Evolutionary conservation across 257 asterid genomes (phyloP), one percentile per base, ranked within the genome.

Genomic region (Leonotis leonurus): DNA sequence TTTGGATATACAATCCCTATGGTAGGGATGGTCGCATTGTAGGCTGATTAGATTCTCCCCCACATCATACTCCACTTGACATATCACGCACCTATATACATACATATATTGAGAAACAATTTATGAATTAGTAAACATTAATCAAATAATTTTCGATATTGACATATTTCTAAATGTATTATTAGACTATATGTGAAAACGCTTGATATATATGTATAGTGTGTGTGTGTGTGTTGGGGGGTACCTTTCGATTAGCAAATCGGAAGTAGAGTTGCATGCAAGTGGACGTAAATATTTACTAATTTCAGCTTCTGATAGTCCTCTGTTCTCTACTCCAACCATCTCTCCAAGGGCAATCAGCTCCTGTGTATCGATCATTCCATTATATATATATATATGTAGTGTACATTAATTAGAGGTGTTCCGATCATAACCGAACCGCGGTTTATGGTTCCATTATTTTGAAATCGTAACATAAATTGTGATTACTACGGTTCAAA

Each of bases 281-380:
- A 70, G 49, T n/a, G 85, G 80, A 52, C 60, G 78, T 37, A 81
- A 65, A 63, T 71, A 65, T 40, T 73, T 66, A 60, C 5, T 59
- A 40, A 84, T 72, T 72, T 84, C 82, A 52, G 61, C 78, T 71
- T 78, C 82, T 46, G 79, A 48, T 74, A 84, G 49, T 64, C 91
- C 91, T 68, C 59, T 76, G 73, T 70, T 84, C 75, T 84, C 91
- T 60, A 77, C 81, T 50, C 91, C 91, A 41, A 84, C 85, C 68
- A 54, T 78, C 64, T 84, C 91, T 44, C 91, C 91, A 20, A 84
- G 71, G n/a, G 85, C 91, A 46, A 84, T 65, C 69, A 84, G 70
- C 58, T 84, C 91, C 91, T 84, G 70, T 22, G 52, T n/a, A n/a
- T n/a, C n/a, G n/a, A n/a, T 36, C 16, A 46, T 58, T 40, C 7